phyloP scores from a whole-genome alignment of 23 red algal species.

The Gracilaria gracilis region DNA sequence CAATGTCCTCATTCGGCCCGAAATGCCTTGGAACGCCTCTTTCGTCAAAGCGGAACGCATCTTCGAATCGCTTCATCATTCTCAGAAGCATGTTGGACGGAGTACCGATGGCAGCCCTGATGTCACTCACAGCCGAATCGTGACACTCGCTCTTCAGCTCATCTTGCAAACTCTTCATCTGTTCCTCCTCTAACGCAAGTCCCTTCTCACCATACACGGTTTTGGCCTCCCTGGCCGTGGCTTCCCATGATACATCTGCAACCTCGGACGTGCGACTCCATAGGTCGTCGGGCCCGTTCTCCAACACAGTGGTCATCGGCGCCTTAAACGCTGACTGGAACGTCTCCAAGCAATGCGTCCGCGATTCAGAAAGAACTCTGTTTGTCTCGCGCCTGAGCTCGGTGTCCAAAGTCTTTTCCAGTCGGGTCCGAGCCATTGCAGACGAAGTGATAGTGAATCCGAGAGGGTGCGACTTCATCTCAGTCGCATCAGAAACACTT shows the following conservation, averaged over 20 bases:
- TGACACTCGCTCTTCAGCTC: slow-evolving; percentile 50
- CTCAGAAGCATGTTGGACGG: slow-evolving; percentile 64
- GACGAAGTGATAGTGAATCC: slow-evolving; percentile 27
- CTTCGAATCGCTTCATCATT: slow-evolving; percentile 86
- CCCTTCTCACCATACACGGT: slow-evolving; percentile 47
- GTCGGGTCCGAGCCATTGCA: slow-evolving; percentile 6
- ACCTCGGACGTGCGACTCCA: slow-evolving; percentile 64
- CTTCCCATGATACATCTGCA: slow-evolving; percentile 53
- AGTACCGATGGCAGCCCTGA: slow-evolving; percentile 62
- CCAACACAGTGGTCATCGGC: slow-evolving; percentile 63
- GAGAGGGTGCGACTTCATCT: slow-evolving; percentile 37
- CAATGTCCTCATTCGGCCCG: slow-evolving; percentile 85
- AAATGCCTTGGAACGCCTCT: slow-evolving; percentile 85
- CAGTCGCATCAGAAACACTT: background rate
- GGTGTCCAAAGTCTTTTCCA: slow-evolving; percentile 32
- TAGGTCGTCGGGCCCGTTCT: slow-evolving; percentile 45
- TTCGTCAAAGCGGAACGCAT: slow-evolving; percentile 92
- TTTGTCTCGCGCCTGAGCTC: slow-evolving; percentile 48
- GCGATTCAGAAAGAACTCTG: slow-evolving; percentile 36
- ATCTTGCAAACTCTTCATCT: slow-evolving; percentile 35
- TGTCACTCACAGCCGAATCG: slow-evolving; percentile 34
- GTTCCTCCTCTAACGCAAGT: slow-evolving; percentile 33
- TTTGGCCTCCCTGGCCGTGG: slow-evolving; percentile 47
- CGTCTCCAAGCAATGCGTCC: slow-evolving; percentile 18
- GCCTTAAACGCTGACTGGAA: slow-evolving; percentile 62